These are phyloP conservation scores for Oropetium thomaeum DNA, from an alignment of 176 grass and related monocot species.

Conservation along the genomic window DNA sequence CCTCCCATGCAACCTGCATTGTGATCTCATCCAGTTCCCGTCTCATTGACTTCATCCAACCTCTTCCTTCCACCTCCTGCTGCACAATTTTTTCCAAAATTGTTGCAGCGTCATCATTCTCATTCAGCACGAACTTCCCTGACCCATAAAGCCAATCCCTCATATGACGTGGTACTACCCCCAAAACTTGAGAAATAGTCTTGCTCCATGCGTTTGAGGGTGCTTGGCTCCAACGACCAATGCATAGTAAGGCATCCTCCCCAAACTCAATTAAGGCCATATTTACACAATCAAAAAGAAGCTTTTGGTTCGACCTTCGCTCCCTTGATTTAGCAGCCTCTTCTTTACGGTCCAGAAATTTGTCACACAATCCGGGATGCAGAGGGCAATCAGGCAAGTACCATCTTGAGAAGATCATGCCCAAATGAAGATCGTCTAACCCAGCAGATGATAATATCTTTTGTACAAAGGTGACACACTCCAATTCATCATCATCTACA, in stretches of 20 bases:
- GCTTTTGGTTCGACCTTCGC: slow-evolving; percentile 73
- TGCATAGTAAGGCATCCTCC: slow-evolving; percentile 30
- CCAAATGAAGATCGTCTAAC: slow-evolving; percentile 39
- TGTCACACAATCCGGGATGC: slow-evolving; percentile 57
- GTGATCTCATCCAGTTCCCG: slow-evolving; percentile 51
- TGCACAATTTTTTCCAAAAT: slow-evolving; percentile 56
- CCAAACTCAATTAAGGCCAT: slow-evolving; percentile 62
- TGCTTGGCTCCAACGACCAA: slow-evolving; percentile 44
- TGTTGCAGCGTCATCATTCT: slow-evolving; percentile 24
- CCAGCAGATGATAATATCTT: slow-evolving; percentile 71
- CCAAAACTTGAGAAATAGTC: slow-evolving; percentile 23
- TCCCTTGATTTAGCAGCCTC: slow-evolving; percentile 72
- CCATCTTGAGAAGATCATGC: slow-evolving; percentile 62
- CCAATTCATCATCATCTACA: slow-evolving; percentile 45
- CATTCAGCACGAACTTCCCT: slow-evolving; percentile 16
- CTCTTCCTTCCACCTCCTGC: slow-evolving; percentile 54
- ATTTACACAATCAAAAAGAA: slow-evolving; percentile 82
- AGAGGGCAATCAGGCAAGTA: slow-evolving; percentile 63
- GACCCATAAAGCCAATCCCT: slow-evolving; percentile 54
- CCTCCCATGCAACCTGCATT: slow-evolving; percentile 42
- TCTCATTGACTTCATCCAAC: slow-evolving; percentile 49
- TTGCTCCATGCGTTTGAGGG: background rate
- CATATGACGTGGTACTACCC: slow-evolving; percentile 49
- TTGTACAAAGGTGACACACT: slow-evolving; percentile 53
- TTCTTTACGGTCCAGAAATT: slow-evolving; percentile 67